Percentiles rank a stretch among this genome's conserved stretches.
These are phyloP conservation scores for Aspergillus leporis DNA, from an alignment of 495 filamentous ascomycete species.

Conservation along the genomic window DNA sequence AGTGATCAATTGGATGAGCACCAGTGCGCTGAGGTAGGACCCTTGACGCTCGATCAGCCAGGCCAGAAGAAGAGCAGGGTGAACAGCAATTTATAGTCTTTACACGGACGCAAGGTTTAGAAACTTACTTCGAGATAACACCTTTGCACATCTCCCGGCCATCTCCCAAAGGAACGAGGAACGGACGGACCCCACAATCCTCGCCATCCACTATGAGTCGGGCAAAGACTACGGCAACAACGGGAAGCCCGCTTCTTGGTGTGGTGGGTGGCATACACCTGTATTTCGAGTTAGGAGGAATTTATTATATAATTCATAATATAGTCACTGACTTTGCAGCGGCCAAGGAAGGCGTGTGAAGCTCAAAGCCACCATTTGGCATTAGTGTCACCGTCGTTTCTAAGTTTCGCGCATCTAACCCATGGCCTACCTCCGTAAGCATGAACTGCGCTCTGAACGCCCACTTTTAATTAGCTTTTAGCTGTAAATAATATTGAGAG, in stretches of 20 bases:
- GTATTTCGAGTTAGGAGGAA: neutral
- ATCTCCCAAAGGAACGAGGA: conserved; percentile 33
- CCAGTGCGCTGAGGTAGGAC: conserved; percentile 28
- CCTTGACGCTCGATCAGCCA: conserved; percentile 2
- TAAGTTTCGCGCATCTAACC: conserved; percentile 36
- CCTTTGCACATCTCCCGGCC: conserved; percentile 32
- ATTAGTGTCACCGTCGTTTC: conserved; percentile 38
- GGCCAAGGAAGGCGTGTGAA: conserved; percentile 26
- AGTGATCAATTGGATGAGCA: conserved; percentile 33
- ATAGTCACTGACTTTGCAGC: conserved; percentile 16
- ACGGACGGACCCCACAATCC: conserved; percentile 34
- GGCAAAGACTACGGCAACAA: conserved; percentile 36
- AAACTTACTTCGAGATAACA: conserved; percentile 25
- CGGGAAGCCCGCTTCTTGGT: conserved; percentile 25
- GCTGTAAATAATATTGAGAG: neutral
- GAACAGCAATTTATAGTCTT: neutral
- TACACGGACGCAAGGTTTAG: neutral
- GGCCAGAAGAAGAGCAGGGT: too few species aligned
- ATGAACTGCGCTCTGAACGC: conserved; percentile 31
- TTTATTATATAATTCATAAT: neutral
- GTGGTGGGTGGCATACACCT: conserved; percentile 40
- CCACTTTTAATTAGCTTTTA: neutral
- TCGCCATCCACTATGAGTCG: conserved; percentile 29
- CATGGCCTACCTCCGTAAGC: conserved; percentile 40
- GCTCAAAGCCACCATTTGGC: conserved; percentile 33